Percentiles rank a stretch among this genome's conserved stretches.
Conservation (phyloP, 2,329 filamentous ascomycete species). For the Laburnicola sp. region DNA sequence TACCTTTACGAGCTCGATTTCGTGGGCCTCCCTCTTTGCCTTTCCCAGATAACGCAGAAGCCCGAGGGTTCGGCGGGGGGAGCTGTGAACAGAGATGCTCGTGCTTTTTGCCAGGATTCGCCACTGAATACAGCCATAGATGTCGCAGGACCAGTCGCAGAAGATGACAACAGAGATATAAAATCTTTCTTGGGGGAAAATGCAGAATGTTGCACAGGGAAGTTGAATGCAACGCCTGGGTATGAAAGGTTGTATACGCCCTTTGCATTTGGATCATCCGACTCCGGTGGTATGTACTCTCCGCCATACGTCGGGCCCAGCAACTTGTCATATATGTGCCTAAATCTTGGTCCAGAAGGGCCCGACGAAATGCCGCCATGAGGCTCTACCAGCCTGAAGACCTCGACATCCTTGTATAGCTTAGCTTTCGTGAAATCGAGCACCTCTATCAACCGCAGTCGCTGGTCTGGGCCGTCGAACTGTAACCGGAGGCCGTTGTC, state of each 20-base stretch:
- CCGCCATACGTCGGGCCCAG: slow-evolving; percentile 92
- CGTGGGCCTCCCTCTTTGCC: slow-evolving; percentile 81
- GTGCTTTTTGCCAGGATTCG: slow-evolving; percentile 84
- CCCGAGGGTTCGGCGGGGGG: slow-evolving; percentile 72
- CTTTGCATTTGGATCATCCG: slow-evolving; percentile 54
- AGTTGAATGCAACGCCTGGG: slow-evolving; percentile 90
- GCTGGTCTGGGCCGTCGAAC: slow-evolving; percentile 92
- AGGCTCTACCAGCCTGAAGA: slow-evolving; percentile 64
- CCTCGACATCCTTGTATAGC: slow-evolving; percentile 80
- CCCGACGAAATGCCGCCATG: slow-evolving; percentile 28
- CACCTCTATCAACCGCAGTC: slow-evolving; percentile 87
- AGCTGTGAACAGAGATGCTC: slow-evolving; percentile 76
- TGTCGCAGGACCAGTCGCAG: slow-evolving; percentile 72
- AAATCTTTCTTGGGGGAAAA: slow-evolving; percentile 81
- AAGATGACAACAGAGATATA: slow-evolving; percentile 79
- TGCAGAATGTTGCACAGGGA: slow-evolving; percentile 72
- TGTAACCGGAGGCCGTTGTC: slow-evolving; percentile 85
- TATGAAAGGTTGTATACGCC: slow-evolving; percentile 92
- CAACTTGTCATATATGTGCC: slow-evolving; percentile 89
- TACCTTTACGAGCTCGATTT: slow-evolving; percentile 79
- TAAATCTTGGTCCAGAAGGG: slow-evolving; percentile 71
- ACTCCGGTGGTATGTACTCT: slow-evolving; percentile 75
- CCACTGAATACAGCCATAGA: slow-evolving; percentile 92
- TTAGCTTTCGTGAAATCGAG: slow-evolving; percentile 84
- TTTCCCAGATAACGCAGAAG: slow-evolving; percentile 68